Evolutionary conservation across 805 yeast genomes (phyloP), one percentile per base, ranked within the genome.

Genomic region (Candida patagonica): DNA sequence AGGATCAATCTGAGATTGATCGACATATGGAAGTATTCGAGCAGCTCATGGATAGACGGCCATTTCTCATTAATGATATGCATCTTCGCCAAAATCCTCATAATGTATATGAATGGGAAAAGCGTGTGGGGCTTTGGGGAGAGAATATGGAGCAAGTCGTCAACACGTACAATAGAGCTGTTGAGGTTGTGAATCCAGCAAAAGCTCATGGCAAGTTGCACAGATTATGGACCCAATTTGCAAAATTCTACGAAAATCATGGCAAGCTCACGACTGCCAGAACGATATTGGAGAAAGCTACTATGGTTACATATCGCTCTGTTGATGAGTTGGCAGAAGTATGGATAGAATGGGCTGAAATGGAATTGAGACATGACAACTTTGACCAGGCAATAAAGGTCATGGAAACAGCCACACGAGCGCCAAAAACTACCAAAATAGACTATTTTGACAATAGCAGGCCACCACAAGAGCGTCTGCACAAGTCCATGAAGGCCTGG

Each of bases 331-430:
- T 86, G 16, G 82, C 78, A 2, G 70, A 70, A 2, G 57, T 88
- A 5, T 83, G 86, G 72, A 62, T 74, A n/a, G 70, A 68, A 13
- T 88, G 96, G 95, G 67, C 80, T 5, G 81, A 81, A 42, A 61
- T 74, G 59, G 80, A 79, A 43, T 51, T 82, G 23, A 61, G 70
- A 19, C 59, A 62, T 13, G 73, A 66, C 17, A 67, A 76, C 38
- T 56, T 74, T 16, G 71, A 67, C 1, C 58, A 56, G 15, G 74
- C 73, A 2, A 51, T 63, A 21, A 57, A 53, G 27, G 61, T 74
- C 10, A 49, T 73, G 44, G 60, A 62, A 30, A 55, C 50, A 8
- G 75, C 76, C 1, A 58, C 73, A 3, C 47, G 48, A 9, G 61
- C 67, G 2, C 69, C 74, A 1, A 56, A 59, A 32, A 43, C 45